A percentile compares a stretch with the other conserved stretches of the same genome.
Conservation (phyloP, 371 early-diverging fungal species). For the Nosema granulosis region DNA sequence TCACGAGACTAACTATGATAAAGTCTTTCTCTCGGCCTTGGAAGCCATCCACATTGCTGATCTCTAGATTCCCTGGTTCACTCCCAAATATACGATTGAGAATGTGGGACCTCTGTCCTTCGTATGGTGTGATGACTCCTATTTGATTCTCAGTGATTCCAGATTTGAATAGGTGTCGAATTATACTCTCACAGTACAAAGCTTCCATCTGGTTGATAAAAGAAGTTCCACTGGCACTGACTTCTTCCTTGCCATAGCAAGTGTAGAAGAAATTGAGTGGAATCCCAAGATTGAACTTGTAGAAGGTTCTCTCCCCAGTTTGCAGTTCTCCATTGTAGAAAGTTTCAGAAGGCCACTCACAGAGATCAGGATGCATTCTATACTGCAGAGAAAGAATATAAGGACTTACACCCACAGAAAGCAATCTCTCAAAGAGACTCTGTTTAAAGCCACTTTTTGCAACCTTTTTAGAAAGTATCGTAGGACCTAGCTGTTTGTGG, state of each 20-base stretch:
- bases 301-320: slow-evolving; percentile 58
- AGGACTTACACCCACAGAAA: slow-evolving; percentile 80
- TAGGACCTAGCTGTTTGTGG: slow-evolving; percentile 94
- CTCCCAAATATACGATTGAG: slow-evolving; percentile 77
- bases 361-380: slow-evolving; percentile 93
- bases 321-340: slow-evolving; percentile 90
- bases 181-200: slow-evolving; percentile 81
- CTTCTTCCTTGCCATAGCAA: slow-evolving; percentile 85
- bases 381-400: slow-evolving; percentile 91
- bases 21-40: slow-evolving; percentile 98
- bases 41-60: slow-evolving; percentile 96
- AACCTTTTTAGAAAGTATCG: slow-evolving; percentile 89
- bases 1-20: slow-evolving; percentile 89
- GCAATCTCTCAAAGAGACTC: slow-evolving; percentile 88
- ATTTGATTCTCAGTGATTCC: slow-evolving; percentile 82
- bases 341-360: slow-evolving; percentile 92
- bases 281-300: slow-evolving; percentile 93
- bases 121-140: slow-evolving; percentile 96
- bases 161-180: slow-evolving; percentile 79
- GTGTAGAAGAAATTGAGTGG: slow-evolving; percentile 87
- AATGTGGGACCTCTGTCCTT: slow-evolving; percentile 89
- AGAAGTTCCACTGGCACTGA: slow-evolving; percentile 84
- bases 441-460: slow-evolving; percentile 84
- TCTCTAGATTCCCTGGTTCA: slow-evolving; percentile 84
- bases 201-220: slow-evolving; percentile 84